Conservation (phyloP, 2,329 filamentous ascomycete species). For the Arachnomyces sp. region DNA sequence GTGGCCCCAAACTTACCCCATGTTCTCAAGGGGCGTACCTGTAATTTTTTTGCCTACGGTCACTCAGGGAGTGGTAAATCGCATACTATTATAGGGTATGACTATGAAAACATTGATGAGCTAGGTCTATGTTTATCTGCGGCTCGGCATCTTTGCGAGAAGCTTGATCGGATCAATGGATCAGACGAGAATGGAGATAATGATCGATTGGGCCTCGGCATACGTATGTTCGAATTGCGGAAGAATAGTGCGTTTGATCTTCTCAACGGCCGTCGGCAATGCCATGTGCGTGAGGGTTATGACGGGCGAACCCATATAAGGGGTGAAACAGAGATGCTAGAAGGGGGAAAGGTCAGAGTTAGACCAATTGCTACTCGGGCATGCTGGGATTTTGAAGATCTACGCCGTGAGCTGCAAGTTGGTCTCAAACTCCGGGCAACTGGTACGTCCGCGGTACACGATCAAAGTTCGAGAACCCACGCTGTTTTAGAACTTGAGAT, state of each 20-base stretch:
- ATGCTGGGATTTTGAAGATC: conserved; percentile 30
- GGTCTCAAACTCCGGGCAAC: conserved; percentile 26
- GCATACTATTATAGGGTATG: conserved; percentile 38
- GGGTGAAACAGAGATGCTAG: conserved; percentile 34
- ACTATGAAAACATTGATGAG: conserved; percentile 25
- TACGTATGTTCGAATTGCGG: conserved; percentile 36
- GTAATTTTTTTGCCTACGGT: conserved; percentile 39
- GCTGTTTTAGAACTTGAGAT: conserved; percentile 38
- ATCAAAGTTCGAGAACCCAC: conserved; percentile 40
- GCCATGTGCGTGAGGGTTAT: conserved; percentile 33
- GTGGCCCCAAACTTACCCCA: conserved; percentile 27
- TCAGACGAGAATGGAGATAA: conserved; percentile 3
- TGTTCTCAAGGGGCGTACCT: conserved; percentile 28
- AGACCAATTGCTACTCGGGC: conserved; percentile 27
- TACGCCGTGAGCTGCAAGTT: conserved; percentile 21
- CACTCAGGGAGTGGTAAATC: conserved; percentile 37
- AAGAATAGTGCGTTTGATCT: conserved; percentile 37
- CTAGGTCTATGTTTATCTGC: conserved; percentile 31
- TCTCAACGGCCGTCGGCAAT: conserved; percentile 31
- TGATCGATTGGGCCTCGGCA: conserved; percentile 26
- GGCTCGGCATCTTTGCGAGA: conserved; percentile 22
- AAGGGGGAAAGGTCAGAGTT: conserved; percentile 35
- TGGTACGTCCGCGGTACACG: conserved; percentile 34
- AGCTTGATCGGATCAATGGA: conserved; percentile 18
- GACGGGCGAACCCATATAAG: conserved; percentile 36